These are phyloP conservation scores for Arabidopsis lyrata DNA, from an alignment of 441 rosid species.

Conservation along the genomic window DNA sequence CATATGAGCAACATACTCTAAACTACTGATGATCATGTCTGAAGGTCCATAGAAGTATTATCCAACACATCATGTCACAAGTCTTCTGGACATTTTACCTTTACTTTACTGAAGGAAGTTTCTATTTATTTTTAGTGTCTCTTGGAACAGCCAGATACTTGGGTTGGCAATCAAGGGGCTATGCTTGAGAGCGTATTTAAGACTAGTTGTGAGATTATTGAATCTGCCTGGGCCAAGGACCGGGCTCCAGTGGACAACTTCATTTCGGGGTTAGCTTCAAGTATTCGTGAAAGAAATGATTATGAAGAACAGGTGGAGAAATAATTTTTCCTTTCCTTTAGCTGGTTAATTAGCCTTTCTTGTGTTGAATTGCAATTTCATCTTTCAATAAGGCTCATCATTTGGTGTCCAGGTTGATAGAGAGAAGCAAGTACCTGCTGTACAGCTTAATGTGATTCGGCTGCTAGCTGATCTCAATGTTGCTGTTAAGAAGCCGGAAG, in stretches of 20 bases:
- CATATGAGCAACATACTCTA: constrained; percentile 12
- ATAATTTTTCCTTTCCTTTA: constrained; percentile 22
- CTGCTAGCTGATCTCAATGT: constrained; percentile 94
- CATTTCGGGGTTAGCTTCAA: constrained; percentile 88
- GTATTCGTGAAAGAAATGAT: constrained; percentile 92
- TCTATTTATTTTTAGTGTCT: constrained; percentile 27
- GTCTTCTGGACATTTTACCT: neutral
- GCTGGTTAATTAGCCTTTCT: constrained; percentile 24
- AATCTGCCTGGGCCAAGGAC: constrained; percentile 94
- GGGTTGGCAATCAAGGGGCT: constrained; percentile 79
- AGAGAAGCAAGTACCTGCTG: constrained; percentile 81
- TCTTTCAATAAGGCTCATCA: constrained; percentile 33
- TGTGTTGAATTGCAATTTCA: constrained; percentile 21
- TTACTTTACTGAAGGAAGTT: constrained; percentile 7
- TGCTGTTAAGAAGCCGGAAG: constrained; percentile 88
- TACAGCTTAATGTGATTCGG: constrained; percentile 87
- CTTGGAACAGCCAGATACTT: constrained; percentile 80
- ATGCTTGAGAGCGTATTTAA: constrained; percentile 85
- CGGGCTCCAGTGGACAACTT: constrained; percentile 97
- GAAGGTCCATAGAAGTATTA: constrained; percentile 13
- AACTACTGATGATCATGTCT: constrained; percentile 18
- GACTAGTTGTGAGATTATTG: constrained; percentile 86
- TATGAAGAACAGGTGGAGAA: constrained; percentile 75
- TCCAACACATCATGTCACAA: constrained; percentile 26
- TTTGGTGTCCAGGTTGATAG: constrained; percentile 73